Evolutionary conservation across 768 basidiomycete genomes (phyloP).

Genomic region (Mrakia blollopis): DNA sequence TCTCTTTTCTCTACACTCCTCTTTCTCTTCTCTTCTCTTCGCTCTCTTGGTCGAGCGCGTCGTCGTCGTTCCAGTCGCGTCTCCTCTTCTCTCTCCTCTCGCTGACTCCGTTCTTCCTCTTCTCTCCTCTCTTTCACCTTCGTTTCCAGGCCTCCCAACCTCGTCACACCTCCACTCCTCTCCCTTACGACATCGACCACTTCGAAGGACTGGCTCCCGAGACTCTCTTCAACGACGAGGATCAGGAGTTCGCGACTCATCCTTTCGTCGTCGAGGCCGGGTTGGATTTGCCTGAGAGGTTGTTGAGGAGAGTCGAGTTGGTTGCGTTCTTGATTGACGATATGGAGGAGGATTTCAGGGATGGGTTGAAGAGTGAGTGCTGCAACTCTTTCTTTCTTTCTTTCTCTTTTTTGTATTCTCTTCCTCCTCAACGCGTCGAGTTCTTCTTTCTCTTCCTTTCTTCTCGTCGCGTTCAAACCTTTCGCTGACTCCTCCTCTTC

Average conservation of each 20-base stretch:
- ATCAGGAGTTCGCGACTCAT: slow-evolving; percentile 2
- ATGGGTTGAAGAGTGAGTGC: slow-evolving; percentile 24
- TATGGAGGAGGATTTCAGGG: slow-evolving; percentile 31
- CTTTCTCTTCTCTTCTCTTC: not conserved
- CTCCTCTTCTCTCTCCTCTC: not conserved
- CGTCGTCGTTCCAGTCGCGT: not conserved
- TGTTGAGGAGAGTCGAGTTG: slow-evolving; percentile 28
- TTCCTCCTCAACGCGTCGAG: too few relatives aligned
- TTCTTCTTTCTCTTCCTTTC: too few relatives aligned
- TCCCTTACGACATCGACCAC: slow-evolving; percentile 30
- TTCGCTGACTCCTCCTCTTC: not conserved
- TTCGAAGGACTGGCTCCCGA: slow-evolving; percentile 28
- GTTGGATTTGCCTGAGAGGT: not conserved
- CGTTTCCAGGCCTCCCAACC: slow-evolving; percentile 14
- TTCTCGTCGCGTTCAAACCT: too few relatives aligned
- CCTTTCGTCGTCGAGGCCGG: slow-evolving; percentile 19
- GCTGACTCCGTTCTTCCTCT: not conserved
- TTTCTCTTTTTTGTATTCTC: too few relatives aligned
- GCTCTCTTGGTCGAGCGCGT: not conserved
- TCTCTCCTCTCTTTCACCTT: not conserved
- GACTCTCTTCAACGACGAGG: slow-evolving; percentile 32
- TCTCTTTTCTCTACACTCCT: too few relatives aligned
- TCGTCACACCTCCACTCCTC: slow-evolving; percentile 4
- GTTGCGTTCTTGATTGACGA: slow-evolving; percentile 29
- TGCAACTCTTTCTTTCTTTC: not conserved